Conservation (phyloP, 352 stramenopile genomes). For the Poterioochromonas sp. region DNA sequence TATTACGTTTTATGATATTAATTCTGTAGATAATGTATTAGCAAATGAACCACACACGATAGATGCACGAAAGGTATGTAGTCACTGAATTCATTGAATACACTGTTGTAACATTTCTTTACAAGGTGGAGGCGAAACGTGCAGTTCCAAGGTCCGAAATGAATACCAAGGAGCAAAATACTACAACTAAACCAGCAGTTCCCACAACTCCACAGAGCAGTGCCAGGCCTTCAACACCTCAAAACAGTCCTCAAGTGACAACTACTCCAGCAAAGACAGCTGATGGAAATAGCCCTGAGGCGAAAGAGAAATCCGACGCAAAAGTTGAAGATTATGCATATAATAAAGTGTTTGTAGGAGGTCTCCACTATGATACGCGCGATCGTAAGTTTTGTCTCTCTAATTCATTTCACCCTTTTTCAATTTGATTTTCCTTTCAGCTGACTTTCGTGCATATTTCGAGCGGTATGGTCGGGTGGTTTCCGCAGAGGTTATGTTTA, state of each 20-base stretch:
- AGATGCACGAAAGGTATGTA: slow-evolving; percentile 39
- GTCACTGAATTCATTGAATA: not conserved
- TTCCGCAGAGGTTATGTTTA: slow-evolving; percentile 85
- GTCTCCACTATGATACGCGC: slow-evolving; percentile 30
- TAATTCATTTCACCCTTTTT: not conserved
- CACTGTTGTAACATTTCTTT: not conserved
- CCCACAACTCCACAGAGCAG: not conserved
- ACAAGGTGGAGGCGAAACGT: slow-evolving; percentile 14
- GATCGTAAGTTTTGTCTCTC: not conserved
- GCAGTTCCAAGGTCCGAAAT: slow-evolving; percentile 25
- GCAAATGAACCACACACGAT: slow-evolving; percentile 39
- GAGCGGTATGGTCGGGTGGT: slow-evolving; percentile 80
- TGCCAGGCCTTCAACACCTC: not conserved
- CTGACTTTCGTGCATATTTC: slow-evolving; percentile 81
- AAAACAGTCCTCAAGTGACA: not conserved
- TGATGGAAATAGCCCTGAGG: not conserved
- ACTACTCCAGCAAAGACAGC: not conserved
- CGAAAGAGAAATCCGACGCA: not conserved
- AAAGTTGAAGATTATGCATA: slow-evolving; percentile 28
- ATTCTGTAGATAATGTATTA: slow-evolving; percentile 38
- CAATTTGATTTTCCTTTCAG: slow-evolving; percentile 32
- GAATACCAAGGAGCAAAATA: too few species aligned
- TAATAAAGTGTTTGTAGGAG: slow-evolving; percentile 33
- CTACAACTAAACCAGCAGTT: too few species aligned
- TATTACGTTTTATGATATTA: slow-evolving; percentile 38